Conservation (phyloP, 1,139 yeast species). For the Yamadazyma sp. region DNA sequence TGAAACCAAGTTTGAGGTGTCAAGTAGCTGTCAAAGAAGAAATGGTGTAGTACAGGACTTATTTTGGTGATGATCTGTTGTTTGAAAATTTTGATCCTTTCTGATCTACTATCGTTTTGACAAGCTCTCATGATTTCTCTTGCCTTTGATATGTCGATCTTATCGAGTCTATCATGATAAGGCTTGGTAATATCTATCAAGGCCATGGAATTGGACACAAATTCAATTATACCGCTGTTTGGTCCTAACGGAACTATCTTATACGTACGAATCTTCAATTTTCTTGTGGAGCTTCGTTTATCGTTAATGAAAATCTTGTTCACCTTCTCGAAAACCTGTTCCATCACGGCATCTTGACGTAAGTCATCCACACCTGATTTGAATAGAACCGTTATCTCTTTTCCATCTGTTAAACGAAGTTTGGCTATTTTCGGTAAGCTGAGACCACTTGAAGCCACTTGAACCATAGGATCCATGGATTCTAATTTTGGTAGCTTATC, state of each 20-base stretch:
- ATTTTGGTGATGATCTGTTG: constrained; percentile 48
- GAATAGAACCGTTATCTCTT: constrained; percentile 54
- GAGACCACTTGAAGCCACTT: constrained; percentile 75
- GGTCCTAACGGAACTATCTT: constrained; percentile 91
- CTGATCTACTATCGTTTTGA: constrained; percentile 46
- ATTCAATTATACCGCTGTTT: constrained; percentile 83
- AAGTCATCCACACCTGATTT: constrained; percentile 91
- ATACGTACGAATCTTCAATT: constrained; percentile 73
- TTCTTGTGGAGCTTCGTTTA: constrained; percentile 54
- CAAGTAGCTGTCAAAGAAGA: constrained; percentile 68
- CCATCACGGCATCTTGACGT: constrained; percentile 96
- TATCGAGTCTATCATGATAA: constrained; percentile 48
- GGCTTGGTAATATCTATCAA: constrained; percentile 66
- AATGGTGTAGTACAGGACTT: constrained; percentile 66
- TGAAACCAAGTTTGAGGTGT: constrained; percentile 73
- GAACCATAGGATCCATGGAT: constrained; percentile 43
- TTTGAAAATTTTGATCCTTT: constrained; percentile 50
- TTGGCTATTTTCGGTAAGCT: constrained; percentile 81
- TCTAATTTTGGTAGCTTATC: constrained; percentile 47
- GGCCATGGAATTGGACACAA: constrained; percentile 76
- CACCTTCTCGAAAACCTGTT: constrained; percentile 89
- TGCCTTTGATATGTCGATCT: constrained; percentile 55
- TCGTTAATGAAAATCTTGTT: constrained; percentile 64
- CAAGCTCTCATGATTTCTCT: constrained; percentile 61
- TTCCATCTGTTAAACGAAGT: constrained; percentile 58